These are phyloP conservation scores for Tilletia indica DNA, from an alignment of 1,284 basidiomycete genomes.

Conservation along the genomic window DNA sequence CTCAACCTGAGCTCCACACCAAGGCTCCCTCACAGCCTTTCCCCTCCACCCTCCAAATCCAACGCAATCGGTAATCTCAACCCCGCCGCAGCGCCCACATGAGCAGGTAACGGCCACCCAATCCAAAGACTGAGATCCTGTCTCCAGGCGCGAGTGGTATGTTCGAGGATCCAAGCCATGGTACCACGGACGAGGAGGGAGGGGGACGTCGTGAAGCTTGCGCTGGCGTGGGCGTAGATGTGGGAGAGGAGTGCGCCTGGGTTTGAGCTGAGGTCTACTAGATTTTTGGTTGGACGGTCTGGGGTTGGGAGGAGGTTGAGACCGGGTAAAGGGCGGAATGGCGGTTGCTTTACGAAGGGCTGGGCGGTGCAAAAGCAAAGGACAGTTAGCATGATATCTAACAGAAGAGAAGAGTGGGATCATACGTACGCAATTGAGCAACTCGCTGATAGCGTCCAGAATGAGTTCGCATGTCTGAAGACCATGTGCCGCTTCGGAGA, in stretches of 20 bases:
- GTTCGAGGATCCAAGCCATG: slow-evolving; percentile 34
- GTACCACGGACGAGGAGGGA: slow-evolving; percentile 26
- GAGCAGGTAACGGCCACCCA: slow-evolving; percentile 35
- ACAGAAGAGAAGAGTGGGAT: slow-evolving; percentile 12
- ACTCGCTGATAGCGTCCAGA: slow-evolving; percentile 32
- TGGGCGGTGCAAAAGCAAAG: too few relatives aligned
- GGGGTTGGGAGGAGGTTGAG: too few relatives aligned
- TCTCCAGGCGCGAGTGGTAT: slow-evolving; percentile 34
- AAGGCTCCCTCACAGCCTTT: slow-evolving; percentile 25
- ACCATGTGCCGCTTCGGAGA: slow-evolving; percentile 1
- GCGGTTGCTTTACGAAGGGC: slow-evolving; percentile 26
- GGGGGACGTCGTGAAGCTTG: slow-evolving; percentile 29
- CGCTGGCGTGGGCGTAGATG: slow-evolving; percentile 38
- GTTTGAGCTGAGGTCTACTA: slow-evolving; percentile 29
- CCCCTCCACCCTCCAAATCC: slow-evolving; percentile 13
- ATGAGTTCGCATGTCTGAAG: slow-evolving; percentile 20
- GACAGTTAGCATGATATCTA: too few relatives aligned
- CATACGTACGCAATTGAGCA: slow-evolving; percentile 24
- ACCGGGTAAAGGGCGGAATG: not conserved
- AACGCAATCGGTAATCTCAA: slow-evolving; percentile 14
- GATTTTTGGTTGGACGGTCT: not conserved
- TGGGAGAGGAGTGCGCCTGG: slow-evolving; percentile 27
- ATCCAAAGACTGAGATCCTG: slow-evolving; percentile 34
- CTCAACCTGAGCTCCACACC: slow-evolving; percentile 38
- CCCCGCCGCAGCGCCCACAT: slow-evolving; percentile 21